Percentiles rank a stretch among this genome's conserved stretches.
phyloP scores from a whole-genome alignment of 805 yeast genomes.

The Candida nemodendra region DNA sequence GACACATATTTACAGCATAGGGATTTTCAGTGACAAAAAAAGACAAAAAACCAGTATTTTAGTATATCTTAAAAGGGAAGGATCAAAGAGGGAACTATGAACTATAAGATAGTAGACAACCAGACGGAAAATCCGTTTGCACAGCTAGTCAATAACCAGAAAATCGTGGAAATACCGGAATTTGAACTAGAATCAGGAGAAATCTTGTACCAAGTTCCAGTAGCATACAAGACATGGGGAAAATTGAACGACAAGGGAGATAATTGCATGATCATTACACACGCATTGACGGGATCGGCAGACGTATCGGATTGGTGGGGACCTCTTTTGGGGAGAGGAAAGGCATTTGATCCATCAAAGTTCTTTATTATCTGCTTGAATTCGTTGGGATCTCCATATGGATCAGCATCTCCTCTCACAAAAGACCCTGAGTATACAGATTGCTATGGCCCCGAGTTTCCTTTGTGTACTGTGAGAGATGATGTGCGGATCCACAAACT shows the following conservation, averaged over 20 bases:
- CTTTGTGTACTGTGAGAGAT: slow-evolving; percentile 89
- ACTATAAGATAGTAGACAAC: slow-evolving; percentile 39
- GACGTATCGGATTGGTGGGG: slow-evolving; percentile 99
- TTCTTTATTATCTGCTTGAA: slow-evolving; percentile 86
- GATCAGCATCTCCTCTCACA: slow-evolving; percentile 89
- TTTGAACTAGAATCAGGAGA: slow-evolving; percentile 83
- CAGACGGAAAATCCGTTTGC: slow-evolving; percentile 68
- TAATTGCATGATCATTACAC: slow-evolving; percentile 88
- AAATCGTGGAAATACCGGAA: slow-evolving; percentile 72
- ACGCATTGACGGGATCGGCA: slow-evolving; percentile 93
- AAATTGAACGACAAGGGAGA: slow-evolving; percentile 62
- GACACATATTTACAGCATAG: too few species aligned
- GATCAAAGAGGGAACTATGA: slow-evolving; percentile 13
- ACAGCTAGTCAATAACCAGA: slow-evolving; percentile 71
- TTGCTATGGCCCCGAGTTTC: slow-evolving; percentile 92
- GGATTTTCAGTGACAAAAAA: too few species aligned
- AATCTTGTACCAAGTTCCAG: slow-evolving; percentile 67
- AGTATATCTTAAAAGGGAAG: background rate
- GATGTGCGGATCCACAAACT: slow-evolving; percentile 78
- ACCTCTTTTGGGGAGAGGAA: slow-evolving; percentile 78
- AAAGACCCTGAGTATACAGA: slow-evolving; percentile 72
- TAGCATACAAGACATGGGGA: slow-evolving; percentile 98
- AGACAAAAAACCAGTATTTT: background rate
- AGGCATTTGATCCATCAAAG: slow-evolving; percentile 87
- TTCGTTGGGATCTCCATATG: slow-evolving; percentile 95